phyloP scores from a whole-genome alignment of 192 early-diverging fungal species.

The Coemansia sp. region DNA sequence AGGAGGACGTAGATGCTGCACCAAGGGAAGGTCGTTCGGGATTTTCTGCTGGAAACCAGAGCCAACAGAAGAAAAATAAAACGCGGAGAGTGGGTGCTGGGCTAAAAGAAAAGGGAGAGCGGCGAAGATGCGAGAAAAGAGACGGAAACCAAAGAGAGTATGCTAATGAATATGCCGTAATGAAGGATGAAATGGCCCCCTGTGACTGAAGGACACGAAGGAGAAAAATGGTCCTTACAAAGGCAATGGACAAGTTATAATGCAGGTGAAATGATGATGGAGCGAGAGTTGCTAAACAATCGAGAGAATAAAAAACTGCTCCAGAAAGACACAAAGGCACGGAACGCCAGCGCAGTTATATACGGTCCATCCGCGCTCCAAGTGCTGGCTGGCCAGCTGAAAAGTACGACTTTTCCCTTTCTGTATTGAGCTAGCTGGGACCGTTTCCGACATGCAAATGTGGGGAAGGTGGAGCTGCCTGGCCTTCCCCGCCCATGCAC shows the following conservation, averaged over 20 bases:
- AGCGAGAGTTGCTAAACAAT: neutral
- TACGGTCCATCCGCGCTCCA: neutral
- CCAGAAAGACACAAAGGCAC: neutral
- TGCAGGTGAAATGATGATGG: neutral
- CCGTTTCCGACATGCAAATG: too few species aligned
- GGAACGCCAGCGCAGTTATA: slow-evolving; percentile 1
- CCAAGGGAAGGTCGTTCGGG: too few species aligned
- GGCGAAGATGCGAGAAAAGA: too few species aligned
- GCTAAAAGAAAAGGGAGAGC: neutral
- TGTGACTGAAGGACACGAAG: too few species aligned
- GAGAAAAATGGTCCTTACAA: neutral
- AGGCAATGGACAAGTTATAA: slow-evolving; percentile 1
- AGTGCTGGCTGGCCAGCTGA: neutral
- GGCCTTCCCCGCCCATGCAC: too few species aligned
- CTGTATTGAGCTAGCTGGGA: neutral
- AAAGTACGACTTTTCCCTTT: neutral
- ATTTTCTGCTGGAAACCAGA: too few species aligned
- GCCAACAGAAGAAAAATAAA: too few species aligned
- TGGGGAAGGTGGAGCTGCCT: too few species aligned
- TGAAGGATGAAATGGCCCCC: too few species aligned
- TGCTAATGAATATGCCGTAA: slow-evolving; percentile 4
- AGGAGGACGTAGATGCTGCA: neutral
- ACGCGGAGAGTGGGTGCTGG: neutral
- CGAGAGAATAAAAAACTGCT: neutral
- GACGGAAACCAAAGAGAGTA: too few species aligned